Conservation (phyloP, 163 green algal species). For the Scenedesmus sp. region DNA sequence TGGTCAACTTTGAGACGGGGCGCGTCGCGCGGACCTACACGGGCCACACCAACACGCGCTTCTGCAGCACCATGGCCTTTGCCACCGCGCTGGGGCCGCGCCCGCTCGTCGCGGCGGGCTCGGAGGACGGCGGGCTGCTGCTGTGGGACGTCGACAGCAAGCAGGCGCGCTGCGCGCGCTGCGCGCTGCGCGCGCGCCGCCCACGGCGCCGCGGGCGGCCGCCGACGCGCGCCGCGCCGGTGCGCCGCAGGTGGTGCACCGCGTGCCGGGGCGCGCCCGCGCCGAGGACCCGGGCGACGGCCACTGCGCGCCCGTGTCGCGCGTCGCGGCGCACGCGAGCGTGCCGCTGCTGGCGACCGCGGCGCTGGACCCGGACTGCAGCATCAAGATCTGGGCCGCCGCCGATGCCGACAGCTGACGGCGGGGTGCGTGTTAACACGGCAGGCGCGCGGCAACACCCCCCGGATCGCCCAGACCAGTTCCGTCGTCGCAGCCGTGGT, state of each 20-base stretch:
- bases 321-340: conserved; percentile 26
- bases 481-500: no score
- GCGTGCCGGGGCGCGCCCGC: neutral
- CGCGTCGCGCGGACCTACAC: conserved; percentile 66
- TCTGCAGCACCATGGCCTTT: conserved; percentile 53
- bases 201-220: neutral
- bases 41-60: conserved; percentile 81
- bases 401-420: no score
- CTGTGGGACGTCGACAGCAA: conserved; percentile 43
- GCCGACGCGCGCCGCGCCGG: neutral
- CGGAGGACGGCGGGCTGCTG: conserved; percentile 34
- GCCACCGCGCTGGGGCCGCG: neutral
- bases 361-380: conserved; percentile 30
- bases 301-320: conserved; percentile 30
- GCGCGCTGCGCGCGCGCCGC: neutral
- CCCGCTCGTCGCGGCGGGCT: conserved; percentile 7
- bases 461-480: no score
- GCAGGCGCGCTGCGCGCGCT: conserved; percentile 16
- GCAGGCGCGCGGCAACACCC: no score
- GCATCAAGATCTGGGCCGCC: conserved; percentile 37
- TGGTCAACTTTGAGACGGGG: conserved; percentile 82
- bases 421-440: no score
- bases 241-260: conserved; percentile 22
- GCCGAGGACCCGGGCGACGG: neutral
- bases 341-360: conserved; percentile 27